Percentiles rank a stretch among this genome's conserved stretches.
phyloP scores from a whole-genome alignment of 176 grass and related monocot genomes.

The Paspalum notatum region DNA sequence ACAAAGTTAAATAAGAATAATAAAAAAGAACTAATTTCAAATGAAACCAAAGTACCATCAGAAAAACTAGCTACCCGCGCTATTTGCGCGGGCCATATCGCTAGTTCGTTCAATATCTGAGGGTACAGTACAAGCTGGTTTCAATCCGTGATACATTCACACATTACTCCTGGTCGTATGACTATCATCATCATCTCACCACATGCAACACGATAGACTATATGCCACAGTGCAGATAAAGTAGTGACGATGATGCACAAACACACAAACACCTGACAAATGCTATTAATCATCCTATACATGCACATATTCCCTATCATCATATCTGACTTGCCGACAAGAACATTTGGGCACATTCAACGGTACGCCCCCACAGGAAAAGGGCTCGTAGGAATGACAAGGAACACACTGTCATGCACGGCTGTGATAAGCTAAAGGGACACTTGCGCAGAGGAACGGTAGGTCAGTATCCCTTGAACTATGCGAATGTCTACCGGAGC shows the following conservation, averaged over 20 bases:
- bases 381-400: conserved; percentile 34
- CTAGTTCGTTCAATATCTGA: neutral
- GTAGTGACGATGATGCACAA: conserved; percentile 1
- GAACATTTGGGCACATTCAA: conserved; percentile 54
- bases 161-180: neutral
- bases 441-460: conserved; percentile 23
- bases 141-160: too few relatives aligned
- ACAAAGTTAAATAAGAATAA: too few relatives aligned
- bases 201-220: conserved; percentile 2
- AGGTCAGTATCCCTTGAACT: conserved; percentile 50
- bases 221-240: conserved; percentile 29
- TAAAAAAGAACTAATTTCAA: too few relatives aligned
- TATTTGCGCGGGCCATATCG: too few relatives aligned
- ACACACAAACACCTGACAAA: neutral
- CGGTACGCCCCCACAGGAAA: conserved; percentile 26
- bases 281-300: neutral
- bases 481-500: conserved; percentile 48
- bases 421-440: conserved; percentile 2
- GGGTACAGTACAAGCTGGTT: neutral
- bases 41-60: too few relatives aligned
- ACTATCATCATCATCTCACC: neutral
- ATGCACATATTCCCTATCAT: conserved; percentile 35
- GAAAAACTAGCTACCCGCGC: too few relatives aligned
- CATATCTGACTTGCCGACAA: conserved; percentile 46
- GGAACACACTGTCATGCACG: conserved; percentile 48